Percentiles rank a stretch among this genome's conserved stretches.
Conservation (phyloP, 495 filamentous ascomycete genomes). For the Xylaria intraflava region DNA sequence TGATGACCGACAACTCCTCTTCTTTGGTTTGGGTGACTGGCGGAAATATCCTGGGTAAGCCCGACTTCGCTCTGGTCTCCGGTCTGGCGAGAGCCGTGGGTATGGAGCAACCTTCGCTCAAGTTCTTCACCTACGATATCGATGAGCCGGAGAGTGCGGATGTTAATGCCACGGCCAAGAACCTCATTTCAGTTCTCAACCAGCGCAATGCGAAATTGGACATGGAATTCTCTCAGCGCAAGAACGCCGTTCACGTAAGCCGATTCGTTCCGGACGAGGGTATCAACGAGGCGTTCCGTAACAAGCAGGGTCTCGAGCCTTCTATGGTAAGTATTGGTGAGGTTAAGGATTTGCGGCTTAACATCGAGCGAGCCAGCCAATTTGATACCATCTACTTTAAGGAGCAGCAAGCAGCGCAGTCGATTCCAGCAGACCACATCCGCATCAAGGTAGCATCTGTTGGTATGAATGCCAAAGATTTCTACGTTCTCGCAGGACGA, state of each 20-base stretch:
- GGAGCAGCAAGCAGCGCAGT: background rate
- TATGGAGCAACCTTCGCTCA: conserved; percentile 8
- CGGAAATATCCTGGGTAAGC: background rate
- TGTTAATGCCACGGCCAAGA: background rate
- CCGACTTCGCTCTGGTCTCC: conserved; percentile 1
- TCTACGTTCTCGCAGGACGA: background rate
- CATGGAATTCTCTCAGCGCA: background rate
- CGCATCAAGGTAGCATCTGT: background rate
- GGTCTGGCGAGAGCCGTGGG: conserved; percentile 3
- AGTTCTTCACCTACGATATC: conserved; percentile 1
- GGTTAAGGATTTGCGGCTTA: background rate
- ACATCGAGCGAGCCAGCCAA: background rate
- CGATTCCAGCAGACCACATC: background rate
- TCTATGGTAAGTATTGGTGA: background rate
- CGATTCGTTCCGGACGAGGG: background rate
- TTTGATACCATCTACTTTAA: conserved; percentile 2
- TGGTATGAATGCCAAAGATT: conserved; percentile 3
- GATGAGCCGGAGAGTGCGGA: background rate
- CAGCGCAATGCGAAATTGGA: background rate
- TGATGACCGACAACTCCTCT: conserved; percentile 19
- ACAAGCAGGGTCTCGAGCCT: conserved; percentile 1
- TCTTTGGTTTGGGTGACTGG: conserved; percentile 10
- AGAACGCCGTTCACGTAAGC: background rate
- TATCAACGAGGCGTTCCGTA: background rate
- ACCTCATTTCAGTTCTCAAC: background rate